A percentile compares a stretch with the other conserved stretches of the same genome.
phyloP scores from a whole-genome alignment of 352 stramenopile species.

The Phytophthora sp. region DNA sequence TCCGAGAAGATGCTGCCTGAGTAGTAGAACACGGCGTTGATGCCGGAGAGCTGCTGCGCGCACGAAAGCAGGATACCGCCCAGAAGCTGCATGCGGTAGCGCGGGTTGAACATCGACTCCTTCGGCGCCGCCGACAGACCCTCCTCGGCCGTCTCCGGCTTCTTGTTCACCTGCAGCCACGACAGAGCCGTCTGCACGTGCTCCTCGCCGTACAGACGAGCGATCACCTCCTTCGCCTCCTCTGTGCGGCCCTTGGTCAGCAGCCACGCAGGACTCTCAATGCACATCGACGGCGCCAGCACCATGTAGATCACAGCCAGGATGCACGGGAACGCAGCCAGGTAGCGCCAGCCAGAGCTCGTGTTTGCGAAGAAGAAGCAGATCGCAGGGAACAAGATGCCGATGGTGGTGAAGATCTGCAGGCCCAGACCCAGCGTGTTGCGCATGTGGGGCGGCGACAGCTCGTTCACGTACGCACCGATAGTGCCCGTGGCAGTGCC shows the following conservation, averaged over 20 bases:
- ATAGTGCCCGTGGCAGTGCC: slow-evolving; percentile 19
- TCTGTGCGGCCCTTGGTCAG: slow-evolving; percentile 18
- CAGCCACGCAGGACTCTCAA: slow-evolving; percentile 22
- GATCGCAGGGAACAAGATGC: slow-evolving; percentile 39
- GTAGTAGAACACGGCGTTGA: slow-evolving; percentile 42
- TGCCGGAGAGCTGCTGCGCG: slow-evolving; percentile 22
- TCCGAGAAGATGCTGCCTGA: slow-evolving; percentile 8
- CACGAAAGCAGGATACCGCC: slow-evolving; percentile 41
- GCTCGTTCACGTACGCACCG: slow-evolving; percentile 21
- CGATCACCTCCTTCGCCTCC: slow-evolving; percentile 17
- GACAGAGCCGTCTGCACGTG: slow-evolving; percentile 20
- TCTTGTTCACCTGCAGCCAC: slow-evolving; percentile 17
- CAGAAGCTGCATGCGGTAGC: slow-evolving; percentile 43
- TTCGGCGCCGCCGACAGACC: slow-evolving; percentile 18
- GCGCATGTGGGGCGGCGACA: slow-evolving; percentile 9
- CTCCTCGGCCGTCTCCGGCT: not conserved
- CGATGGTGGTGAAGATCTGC: slow-evolving; percentile 49
- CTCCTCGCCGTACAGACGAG: slow-evolving; percentile 24
- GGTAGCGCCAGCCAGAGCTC: slow-evolving; percentile 17
- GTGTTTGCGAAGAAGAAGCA: slow-evolving; percentile 21
- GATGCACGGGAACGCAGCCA: slow-evolving; percentile 18
- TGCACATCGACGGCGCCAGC: slow-evolving; percentile 11
- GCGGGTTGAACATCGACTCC: slow-evolving; percentile 22
- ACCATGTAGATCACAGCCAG: slow-evolving; percentile 10
- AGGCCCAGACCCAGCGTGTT: slow-evolving; percentile 29